A percentile compares a stretch with the other conserved stretches of the same genome.
Conservation (phyloP, 176 grass and related monocot species). For the Cenchrus fungigraminus region DNA sequence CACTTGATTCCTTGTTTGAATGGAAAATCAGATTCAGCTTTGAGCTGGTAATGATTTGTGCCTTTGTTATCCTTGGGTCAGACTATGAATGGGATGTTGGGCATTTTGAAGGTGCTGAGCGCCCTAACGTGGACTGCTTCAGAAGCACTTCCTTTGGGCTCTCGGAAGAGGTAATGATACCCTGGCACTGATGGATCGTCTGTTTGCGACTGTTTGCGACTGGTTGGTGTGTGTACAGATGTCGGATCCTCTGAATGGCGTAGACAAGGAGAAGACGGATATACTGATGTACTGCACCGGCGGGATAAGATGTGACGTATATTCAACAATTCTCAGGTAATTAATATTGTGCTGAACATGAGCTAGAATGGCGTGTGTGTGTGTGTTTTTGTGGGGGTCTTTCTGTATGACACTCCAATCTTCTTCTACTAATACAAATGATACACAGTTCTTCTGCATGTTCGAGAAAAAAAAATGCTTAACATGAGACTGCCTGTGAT, state of each 20-base stretch:
- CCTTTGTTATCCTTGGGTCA: conserved; percentile 29
- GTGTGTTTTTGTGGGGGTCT: too few species aligned
- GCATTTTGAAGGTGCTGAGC: conserved; percentile 91
- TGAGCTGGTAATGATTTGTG: neutral
- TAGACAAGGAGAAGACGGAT: conserved; percentile 79
- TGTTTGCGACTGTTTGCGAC: neutral
- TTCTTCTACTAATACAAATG: too few species aligned
- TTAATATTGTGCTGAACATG: neutral
- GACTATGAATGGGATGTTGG: conserved; percentile 99
- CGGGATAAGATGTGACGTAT: conserved; percentile 89
- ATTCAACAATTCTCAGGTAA: conserved; percentile 89
- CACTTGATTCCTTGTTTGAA: neutral
- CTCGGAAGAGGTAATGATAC: conserved; percentile 59
- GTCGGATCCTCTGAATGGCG: conserved; percentile 66
- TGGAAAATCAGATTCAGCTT: neutral
- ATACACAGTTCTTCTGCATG: too few species aligned
- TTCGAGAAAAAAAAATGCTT: too few species aligned
- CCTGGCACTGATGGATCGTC: neutral
- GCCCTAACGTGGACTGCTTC: conserved; percentile 93
- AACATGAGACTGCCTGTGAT: too few species aligned
- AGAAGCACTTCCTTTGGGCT: conserved; percentile 95
- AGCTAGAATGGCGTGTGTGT: too few species aligned
- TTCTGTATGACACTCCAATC: too few species aligned
- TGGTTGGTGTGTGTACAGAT: conserved; percentile 41
- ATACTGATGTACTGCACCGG: conserved; percentile 98